Conservation (phyloP, 495 filamentous ascomycete genomes). For the Mytilinidion resinicola region DNA sequence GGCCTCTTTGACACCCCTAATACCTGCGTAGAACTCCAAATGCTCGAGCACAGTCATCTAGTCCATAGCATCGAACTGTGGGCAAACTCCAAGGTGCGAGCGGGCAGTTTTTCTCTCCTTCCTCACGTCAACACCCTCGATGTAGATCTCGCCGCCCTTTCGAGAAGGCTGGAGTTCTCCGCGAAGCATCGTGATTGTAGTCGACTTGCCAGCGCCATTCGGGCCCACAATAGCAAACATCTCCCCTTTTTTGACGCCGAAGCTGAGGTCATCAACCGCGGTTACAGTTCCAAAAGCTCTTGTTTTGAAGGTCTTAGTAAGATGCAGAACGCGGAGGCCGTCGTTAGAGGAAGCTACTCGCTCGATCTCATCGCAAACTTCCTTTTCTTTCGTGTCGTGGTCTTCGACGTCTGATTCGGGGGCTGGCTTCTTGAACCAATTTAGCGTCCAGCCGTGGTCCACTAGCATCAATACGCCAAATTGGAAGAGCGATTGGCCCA, state of each 20-base stretch:
- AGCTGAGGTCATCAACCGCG: slow-evolving; percentile 37
- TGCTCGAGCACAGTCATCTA: slow-evolving; percentile 64
- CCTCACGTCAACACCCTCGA: slow-evolving; percentile 8
- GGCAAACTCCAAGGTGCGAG: slow-evolving; percentile 27
- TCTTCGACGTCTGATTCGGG: slow-evolving; percentile 43
- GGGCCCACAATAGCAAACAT: slow-evolving; percentile 36
- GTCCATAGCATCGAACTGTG: slow-evolving; percentile 47
- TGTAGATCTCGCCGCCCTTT: slow-evolving; percentile 10
- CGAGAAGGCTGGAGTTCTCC: slow-evolving; percentile 23
- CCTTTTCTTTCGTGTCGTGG: slow-evolving; percentile 40
- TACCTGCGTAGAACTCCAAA: slow-evolving; percentile 60
- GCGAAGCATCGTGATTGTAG: slow-evolving; percentile 23
- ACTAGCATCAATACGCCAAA: slow-evolving; percentile 64
- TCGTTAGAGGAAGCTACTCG: slow-evolving; percentile 48
- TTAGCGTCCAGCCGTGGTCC: slow-evolving; percentile 57
- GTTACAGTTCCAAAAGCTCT: slow-evolving; percentile 17
- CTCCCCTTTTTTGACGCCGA: slow-evolving; percentile 32
- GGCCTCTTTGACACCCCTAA: slow-evolving; percentile 53
- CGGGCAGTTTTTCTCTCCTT: slow-evolving; percentile 13
- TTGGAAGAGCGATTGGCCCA: slow-evolving; percentile 59
- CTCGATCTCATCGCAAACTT: slow-evolving; percentile 43
- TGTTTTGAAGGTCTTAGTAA: slow-evolving; percentile 32
- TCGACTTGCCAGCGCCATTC: slow-evolving; percentile 29
- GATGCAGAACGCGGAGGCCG: slow-evolving; percentile 56
- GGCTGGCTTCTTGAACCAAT: slow-evolving; percentile 37